Conservation (phyloP, 2,329 filamentous ascomycete species). For the Claviceps cyperi region DNA sequence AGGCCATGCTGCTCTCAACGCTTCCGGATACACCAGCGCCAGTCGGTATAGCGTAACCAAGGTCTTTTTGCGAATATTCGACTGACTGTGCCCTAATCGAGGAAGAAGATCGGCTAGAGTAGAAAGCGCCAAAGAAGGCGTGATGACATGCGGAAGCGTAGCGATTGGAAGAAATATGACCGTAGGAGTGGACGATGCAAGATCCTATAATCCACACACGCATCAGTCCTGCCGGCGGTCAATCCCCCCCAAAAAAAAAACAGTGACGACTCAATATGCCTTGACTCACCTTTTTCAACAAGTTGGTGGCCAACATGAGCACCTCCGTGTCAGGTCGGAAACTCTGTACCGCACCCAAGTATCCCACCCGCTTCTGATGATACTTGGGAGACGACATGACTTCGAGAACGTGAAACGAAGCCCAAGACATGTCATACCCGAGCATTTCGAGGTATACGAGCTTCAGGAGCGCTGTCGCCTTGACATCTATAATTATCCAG, state of each 20-base stretch:
- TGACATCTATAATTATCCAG: slow-evolving; percentile 50
- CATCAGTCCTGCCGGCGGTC: background rate
- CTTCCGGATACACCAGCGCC: slow-evolving; percentile 92
- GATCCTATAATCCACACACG: slow-evolving; percentile 32
- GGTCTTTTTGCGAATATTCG: slow-evolving; percentile 85
- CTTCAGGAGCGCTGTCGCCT: slow-evolving; percentile 90
- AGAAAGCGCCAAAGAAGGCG: slow-evolving; percentile 79
- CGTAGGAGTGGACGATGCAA: slow-evolving; percentile 56
- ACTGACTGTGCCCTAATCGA: slow-evolving; percentile 70
- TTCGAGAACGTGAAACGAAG: slow-evolving; percentile 93
- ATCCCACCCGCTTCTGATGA: slow-evolving; percentile 87
- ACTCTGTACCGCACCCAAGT: slow-evolving; percentile 88
- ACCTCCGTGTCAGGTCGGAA: slow-evolving; percentile 94
- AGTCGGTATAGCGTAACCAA: slow-evolving; percentile 88
- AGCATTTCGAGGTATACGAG: slow-evolving; percentile 98
- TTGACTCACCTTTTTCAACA: slow-evolving; percentile 67
- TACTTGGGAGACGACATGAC: slow-evolving; percentile 97
- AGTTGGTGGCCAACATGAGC: slow-evolving; percentile 90
- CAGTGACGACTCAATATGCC: background rate
- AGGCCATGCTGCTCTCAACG: slow-evolving; percentile 82
- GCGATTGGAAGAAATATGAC: slow-evolving; percentile 76
- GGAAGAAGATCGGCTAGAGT: slow-evolving; percentile 77
- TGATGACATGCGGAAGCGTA: slow-evolving; percentile 90
- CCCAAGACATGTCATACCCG: slow-evolving; percentile 98
- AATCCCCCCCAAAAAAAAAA: background rate